Evolutionary conservation across 1,284 basidiomycete genomes (phyloP).

Genomic region (Pisolithus thermaeus): DNA sequence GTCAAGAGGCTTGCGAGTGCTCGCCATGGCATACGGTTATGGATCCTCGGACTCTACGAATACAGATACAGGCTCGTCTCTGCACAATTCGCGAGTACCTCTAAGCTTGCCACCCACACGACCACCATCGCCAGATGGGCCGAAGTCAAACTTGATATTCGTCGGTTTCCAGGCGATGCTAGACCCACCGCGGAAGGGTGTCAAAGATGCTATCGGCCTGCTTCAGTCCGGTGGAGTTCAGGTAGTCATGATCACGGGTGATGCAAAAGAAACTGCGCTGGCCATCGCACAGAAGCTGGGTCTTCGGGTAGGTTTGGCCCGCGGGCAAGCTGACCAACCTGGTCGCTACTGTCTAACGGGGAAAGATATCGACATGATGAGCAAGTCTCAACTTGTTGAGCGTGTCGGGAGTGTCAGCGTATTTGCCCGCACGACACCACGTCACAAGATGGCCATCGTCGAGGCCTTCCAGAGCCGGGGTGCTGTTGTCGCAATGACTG

Average conservation of each 20-base stretch:
- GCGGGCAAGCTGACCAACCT: constrained; percentile 4
- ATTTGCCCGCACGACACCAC: constrained; percentile 92
- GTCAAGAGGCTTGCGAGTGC: constrained; percentile 74
- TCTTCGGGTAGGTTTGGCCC: constrained; percentile 47
- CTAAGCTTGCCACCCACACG: constrained; percentile 18
- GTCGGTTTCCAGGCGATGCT: constrained; percentile 93
- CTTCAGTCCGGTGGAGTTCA: constrained; percentile 86
- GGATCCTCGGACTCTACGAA: constrained; percentile 44
- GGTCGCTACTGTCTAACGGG: constrained; percentile 66
- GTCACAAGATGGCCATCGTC: constrained; percentile 97
- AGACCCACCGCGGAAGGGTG: constrained; percentile 90
- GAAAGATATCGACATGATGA: constrained; percentile 81
- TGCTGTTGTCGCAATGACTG: constrained; percentile 94
- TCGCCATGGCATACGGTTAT: constrained; percentile 87
- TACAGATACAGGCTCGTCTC: constrained; percentile 21
- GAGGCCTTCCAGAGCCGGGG: constrained; percentile 88
- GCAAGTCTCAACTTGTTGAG: constrained; percentile 75
- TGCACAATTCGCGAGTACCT: constrained; percentile 6
- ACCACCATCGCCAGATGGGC: constrained; percentile 32
- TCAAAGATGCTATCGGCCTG: constrained; percentile 80
- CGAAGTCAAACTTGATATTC: constrained; percentile 72
- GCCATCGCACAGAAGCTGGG: constrained; percentile 90
- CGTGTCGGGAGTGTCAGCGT: constrained; percentile 80
- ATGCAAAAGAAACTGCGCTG: constrained; percentile 86
- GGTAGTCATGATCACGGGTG: constrained; percentile 98